Conservation (phyloP, 2,329 filamentous ascomycete genomes). For the Colletotrichum graminicola region DNA sequence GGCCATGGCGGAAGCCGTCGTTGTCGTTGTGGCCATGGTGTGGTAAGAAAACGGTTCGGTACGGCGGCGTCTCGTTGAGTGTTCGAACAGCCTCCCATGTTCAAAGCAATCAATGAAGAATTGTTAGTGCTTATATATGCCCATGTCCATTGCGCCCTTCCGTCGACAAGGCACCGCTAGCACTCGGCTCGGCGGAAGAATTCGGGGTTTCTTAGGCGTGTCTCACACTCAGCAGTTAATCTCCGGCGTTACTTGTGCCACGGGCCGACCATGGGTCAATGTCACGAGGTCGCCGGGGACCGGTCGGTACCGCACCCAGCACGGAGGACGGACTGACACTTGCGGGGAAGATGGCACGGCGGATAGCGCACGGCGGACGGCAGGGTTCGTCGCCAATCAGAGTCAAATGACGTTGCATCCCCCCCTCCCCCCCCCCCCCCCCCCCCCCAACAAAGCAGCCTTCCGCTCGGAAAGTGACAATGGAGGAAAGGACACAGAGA, state of each 20-base stretch:
- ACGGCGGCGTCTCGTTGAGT: not conserved
- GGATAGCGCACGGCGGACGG: not conserved
- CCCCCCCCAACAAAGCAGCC: not conserved
- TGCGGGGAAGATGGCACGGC: slow-evolving; percentile 1
- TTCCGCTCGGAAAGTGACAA: slow-evolving; percentile 2
- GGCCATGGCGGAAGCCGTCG: slow-evolving; percentile 12
- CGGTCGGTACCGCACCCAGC: not conserved
- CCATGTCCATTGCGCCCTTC: slow-evolving; percentile 20
- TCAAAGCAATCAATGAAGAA: not conserved
- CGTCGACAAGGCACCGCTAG: slow-evolving; percentile 21
- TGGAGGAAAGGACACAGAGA: slow-evolving; percentile 1
- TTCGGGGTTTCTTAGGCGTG: not conserved
- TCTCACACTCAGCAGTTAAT: not conserved
- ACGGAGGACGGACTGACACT: not conserved
- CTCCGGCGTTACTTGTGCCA: not conserved
- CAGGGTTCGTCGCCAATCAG: slow-evolving; percentile 7
- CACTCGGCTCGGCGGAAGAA: slow-evolving; percentile 24
- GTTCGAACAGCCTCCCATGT: not conserved
- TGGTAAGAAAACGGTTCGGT: not conserved
- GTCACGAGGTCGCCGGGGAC: not conserved
- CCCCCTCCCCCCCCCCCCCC: not conserved
- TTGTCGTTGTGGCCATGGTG: slow-evolving; percentile 31
- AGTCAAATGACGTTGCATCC: slow-evolving; percentile 32
- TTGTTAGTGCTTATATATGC: not conserved
- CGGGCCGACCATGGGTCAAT: not conserved